Evolutionary conservation across 768 basidiomycete genomes (phyloP).

Genomic region (Russula compacta): DNA sequence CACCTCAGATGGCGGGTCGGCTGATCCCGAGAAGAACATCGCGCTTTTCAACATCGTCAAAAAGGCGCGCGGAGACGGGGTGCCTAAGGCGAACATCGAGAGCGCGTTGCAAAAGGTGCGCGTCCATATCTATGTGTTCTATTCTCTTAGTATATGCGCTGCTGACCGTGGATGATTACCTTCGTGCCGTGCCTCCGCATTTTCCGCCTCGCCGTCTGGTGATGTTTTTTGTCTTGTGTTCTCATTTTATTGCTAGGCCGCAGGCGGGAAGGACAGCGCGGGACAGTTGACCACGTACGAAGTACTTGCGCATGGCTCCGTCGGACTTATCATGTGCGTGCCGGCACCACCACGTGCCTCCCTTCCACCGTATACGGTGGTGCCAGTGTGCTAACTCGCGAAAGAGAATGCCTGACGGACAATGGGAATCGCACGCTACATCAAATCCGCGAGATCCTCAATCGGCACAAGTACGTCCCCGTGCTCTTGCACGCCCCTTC

Average conservation of each 20-base stretch:
- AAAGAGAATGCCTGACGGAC: slow-evolving; percentile 20
- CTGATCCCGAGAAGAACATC: slow-evolving; percentile 13
- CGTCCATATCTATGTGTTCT: no score
- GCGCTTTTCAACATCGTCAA: slow-evolving; percentile 15
- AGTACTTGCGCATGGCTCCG: slow-evolving; percentile 18
- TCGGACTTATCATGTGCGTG: slow-evolving; percentile 21
- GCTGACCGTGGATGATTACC: background rate
- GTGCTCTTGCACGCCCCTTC: no score
- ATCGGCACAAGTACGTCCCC: slow-evolving; percentile 17
- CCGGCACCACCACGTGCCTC: no score
- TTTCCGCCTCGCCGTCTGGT: no score
- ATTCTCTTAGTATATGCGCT: no score
- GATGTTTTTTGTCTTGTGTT: no score
- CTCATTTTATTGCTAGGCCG: background rate
- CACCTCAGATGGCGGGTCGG: slow-evolving; percentile 14
- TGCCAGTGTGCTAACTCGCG: background rate
- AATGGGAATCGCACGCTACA: slow-evolving; percentile 18
- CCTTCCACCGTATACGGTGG: background rate
- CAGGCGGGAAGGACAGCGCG: slow-evolving; percentile 7
- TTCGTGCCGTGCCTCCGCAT: background rate
- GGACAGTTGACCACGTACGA: slow-evolving; percentile 16
- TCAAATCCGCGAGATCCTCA: slow-evolving; percentile 15
- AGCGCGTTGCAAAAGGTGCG: slow-evolving; percentile 18
- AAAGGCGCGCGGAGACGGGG: slow-evolving; percentile 14
- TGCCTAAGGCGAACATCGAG: slow-evolving; percentile 20